Evolutionary conservation across 768 basidiomycete genomes (phyloP).

Genomic region (Kwoniella botswanensis): DNA sequence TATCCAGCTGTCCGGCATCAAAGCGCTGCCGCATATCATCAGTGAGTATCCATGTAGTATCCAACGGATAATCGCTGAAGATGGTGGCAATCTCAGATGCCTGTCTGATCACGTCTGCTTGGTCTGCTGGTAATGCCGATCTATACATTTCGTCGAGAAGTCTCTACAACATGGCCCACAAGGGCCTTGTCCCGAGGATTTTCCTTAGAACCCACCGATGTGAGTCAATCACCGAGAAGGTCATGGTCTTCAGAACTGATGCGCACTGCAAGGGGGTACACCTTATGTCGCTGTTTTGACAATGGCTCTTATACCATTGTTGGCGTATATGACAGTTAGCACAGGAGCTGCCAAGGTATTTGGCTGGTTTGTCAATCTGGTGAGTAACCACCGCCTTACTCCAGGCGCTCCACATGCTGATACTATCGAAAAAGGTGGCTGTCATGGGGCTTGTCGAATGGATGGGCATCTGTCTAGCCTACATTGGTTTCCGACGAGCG

Average conservation of each 20-base stretch:
- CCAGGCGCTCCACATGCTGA: too few relatives aligned
- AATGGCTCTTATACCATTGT: conserved; percentile 14
- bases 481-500: conserved; percentile 80
- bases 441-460: conserved; percentile 68
- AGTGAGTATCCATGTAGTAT: conserved; percentile 26
- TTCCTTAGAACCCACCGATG: conserved; percentile 50
- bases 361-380: conserved; percentile 73
- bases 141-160: conserved; percentile 20
- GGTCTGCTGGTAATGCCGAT: conserved; percentile 27
- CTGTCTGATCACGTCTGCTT: conserved; percentile 23
- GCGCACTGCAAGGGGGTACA: neutral
- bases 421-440: conserved; percentile 57
- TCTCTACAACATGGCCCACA: conserved; percentile 21
- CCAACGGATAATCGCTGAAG: neutral
- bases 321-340: conserved; percentile 77
- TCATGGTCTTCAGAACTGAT: neutral
- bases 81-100: conserved; percentile 12
- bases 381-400: neutral
- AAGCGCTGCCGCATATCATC: conserved; percentile 59
- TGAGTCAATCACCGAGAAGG: conserved; percentile 35
- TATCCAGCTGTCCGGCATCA: conserved; percentile 71
- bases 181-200: conserved; percentile 23
- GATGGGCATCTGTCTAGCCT: conserved; percentile 77
- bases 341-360: conserved; percentile 75
- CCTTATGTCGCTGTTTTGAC: conserved; percentile 20